Evolutionary conservation across 306 rosid genomes (phyloP), one percentile per base, ranked within the genome.

Genomic region (Cyamopsis tetragonoloba): DNA sequence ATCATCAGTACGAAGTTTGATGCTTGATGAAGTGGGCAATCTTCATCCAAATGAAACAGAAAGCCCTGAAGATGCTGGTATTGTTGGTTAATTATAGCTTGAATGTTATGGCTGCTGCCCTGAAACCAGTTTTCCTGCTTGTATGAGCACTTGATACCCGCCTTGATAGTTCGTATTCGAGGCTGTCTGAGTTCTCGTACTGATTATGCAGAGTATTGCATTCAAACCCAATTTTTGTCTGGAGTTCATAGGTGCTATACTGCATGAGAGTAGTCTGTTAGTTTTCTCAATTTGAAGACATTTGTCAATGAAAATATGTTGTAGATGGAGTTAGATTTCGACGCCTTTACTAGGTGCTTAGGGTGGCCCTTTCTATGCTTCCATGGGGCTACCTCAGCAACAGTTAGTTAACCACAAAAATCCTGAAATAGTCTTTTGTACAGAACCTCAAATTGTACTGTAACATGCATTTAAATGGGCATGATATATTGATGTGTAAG

Each of bases 51-150:
- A 68, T 11, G 81, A 75, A 72, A 66, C 74, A 12, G 58, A 34
- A 27, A 47, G 61, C 31, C 58, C 66, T 13, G 86, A 76, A 47
- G 76, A 57, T 79, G 62, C 73, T 38, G 83, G 72, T 22, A 49
- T 66, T 53, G 60, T 69, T 67, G 73, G 71, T 57, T 12, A 39
- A n/a, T 39, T 31, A n/a, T 4, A n/a, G 17, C 46, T 39, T 0
- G 17, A 39, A 1, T 39, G 46, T 39, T n/a, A 39, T 39, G 46
- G 5, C 46, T 39, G 46, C 46, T n/a, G n/a, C n/a, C n/a, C 46
- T 39, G 15, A 39, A 39, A 39, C 17, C 46, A 39, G 15, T n/a
- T 39, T 39, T 39, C 15, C 5, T 39, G 46, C n/a, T n/a, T 39
- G 46, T 39, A 2, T 39, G 46, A 39, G n/a, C 46, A 14, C 46